Evolutionary conservation across 108 stramenopile genomes (phyloP).

Genomic region (Cyclotella cryptica): DNA sequence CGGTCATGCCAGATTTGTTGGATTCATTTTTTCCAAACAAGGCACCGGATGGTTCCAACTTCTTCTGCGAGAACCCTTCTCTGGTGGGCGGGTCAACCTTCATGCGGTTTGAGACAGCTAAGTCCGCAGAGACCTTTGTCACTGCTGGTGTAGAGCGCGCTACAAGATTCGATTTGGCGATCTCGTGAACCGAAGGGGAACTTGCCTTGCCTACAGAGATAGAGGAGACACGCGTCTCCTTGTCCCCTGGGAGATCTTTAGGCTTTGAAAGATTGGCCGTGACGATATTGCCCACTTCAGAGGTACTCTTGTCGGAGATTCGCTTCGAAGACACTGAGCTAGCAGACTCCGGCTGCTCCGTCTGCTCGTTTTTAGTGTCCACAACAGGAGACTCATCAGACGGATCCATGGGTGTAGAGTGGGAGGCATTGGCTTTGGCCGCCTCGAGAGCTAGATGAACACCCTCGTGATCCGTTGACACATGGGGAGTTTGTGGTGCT

Average conservation of each 20-base stretch:
- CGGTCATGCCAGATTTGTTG: background rate
- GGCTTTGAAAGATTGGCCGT: background rate
- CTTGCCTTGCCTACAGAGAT: background rate
- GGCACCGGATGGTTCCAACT: background rate
- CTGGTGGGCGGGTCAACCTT: background rate
- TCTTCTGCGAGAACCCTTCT: background rate
- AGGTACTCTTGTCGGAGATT: background rate
- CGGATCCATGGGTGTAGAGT: too few species aligned
- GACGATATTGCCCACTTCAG: background rate
- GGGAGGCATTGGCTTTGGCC: too few species aligned
- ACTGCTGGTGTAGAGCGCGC: background rate
- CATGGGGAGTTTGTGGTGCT: too few species aligned
- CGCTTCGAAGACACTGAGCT: background rate
- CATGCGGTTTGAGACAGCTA: background rate
- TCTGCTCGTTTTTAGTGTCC: background rate
- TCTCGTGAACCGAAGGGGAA: conserved; percentile 1
- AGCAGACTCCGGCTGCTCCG: background rate
- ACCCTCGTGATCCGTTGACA: too few species aligned
- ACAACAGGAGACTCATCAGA: too few species aligned
- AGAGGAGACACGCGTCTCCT: background rate
- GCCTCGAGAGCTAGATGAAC: too few species aligned
- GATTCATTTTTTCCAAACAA: background rate
- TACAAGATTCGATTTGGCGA: background rate
- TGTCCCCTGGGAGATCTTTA: background rate
- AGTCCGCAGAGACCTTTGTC: background rate